A percentile compares a stretch with the other conserved stretches of the same genome.
These are phyloP conservation scores for Xylaria sp. DNA, from an alignment of 2,329 filamentous ascomycete species.

Conservation along the genomic window DNA sequence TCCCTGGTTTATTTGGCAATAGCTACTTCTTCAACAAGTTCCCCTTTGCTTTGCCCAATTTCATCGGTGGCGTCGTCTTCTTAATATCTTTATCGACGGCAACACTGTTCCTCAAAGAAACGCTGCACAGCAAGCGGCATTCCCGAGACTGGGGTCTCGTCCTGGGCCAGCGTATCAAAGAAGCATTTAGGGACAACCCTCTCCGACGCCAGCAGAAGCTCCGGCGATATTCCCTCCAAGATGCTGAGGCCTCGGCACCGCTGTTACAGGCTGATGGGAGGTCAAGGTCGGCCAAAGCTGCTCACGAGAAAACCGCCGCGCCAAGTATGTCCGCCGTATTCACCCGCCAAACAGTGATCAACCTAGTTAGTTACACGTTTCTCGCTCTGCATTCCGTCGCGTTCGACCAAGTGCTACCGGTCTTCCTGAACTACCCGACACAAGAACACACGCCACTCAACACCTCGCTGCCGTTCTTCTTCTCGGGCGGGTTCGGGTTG, in stretches of 20 bases:
- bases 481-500: constrained; percentile 81
- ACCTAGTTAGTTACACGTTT: constrained; percentile 80
- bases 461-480: constrained; percentile 78
- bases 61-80: constrained; percentile 81
- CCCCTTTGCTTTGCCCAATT: constrained; percentile 86
- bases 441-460: constrained; percentile 67
- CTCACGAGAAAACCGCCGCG: constrained; percentile 36
- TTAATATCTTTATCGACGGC: constrained; percentile 78
- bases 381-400: constrained; percentile 84
- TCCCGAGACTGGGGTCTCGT: constrained; percentile 78
- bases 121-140: constrained; percentile 75
- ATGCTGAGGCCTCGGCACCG: constrained; percentile 66
- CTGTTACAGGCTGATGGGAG: constrained; percentile 56
- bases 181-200: constrained; percentile 47
- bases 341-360: constrained; percentile 76
- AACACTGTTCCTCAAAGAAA: constrained; percentile 86
- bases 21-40: constrained; percentile 76
- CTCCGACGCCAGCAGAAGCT: constrained; percentile 43
- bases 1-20: constrained; percentile 75
- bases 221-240: constrained; percentile 61
- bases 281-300: constrained; percentile 37
- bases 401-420: constrained; percentile 87
- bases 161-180: constrained; percentile 73
- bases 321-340: constrained; percentile 63
- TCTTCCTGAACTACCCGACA: constrained; percentile 83